Evolutionary conservation across 2,329 filamentous ascomycete genomes (phyloP), one percentile per base, ranked within the genome.

Genomic region (Dactylellina sp.): DNA sequence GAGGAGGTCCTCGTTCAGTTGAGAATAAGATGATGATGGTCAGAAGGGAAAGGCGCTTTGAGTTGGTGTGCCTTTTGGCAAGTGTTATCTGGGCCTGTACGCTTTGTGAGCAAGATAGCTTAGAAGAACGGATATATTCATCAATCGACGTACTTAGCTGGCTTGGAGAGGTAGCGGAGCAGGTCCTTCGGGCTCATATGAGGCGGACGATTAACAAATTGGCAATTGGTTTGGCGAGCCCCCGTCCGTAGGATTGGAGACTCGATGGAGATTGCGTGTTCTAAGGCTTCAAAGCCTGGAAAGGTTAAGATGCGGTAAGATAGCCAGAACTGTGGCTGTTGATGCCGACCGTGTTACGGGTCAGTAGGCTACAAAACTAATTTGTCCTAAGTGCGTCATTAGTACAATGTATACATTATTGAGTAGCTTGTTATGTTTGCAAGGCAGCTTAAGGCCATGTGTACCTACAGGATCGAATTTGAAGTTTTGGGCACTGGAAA

Each of bases 141-240:
- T n/a, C n/a, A n/a, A n/a, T 59, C 76, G 59, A 84, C 91, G 81
- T 84, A 96, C 93, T 96, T 96, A 83, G 92, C 91, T 81, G 92
- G 92, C 86, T 95, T 95, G 81, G 92, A 96, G 79, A 97, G 88
- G 85, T 96, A 95, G 84, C 92, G 91, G 81, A 96, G 88, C 81
- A 96, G 89, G 84, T 96, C 91, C 84, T 89, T 91, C 83, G 87
- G 89, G 90, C 88, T 93, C 93, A 97, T 97, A 89, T 88, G 91
- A 88, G 83, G 84, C 77, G 76, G 76, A 78, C 61, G 47, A 18
- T 66, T 65, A 56, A 61, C 70, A 55, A 74, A 56, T 55, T 4
- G 55, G 49, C 4, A 12, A 6, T 32, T 22, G 50, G 52, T 46
- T 63, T 62, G 24, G 56, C 63, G 71, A 75, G 63, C 53, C 71